These are phyloP conservation scores for Mallotus japonicus DNA, from an alignment of 441 rosid species.

Conservation along the genomic window DNA sequence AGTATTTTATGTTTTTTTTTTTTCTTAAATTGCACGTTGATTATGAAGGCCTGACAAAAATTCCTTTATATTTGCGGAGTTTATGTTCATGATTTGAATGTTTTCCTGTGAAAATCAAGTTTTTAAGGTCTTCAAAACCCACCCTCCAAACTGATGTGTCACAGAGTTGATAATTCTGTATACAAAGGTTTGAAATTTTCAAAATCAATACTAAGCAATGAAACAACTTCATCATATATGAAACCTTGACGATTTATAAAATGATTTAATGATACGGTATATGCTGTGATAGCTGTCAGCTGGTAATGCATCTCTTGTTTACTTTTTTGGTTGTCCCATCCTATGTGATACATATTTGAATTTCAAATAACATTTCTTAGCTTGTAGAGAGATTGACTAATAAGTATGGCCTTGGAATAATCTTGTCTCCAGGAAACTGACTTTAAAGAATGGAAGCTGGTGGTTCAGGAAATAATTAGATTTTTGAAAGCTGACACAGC, in stretches of 20 bases:
- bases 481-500: conserved; percentile 91
- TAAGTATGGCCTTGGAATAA: conserved; percentile 28
- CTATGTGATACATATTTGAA: conserved; percentile 10
- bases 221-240: neutral
- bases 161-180: neutral
- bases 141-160: neutral
- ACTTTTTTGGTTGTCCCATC: conserved; percentile 7
- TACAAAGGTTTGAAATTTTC: neutral
- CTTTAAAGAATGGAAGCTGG: conserved; percentile 97
- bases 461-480: conserved; percentile 88
- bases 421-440: conserved; percentile 79
- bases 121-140: neutral
- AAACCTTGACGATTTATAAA: neutral
- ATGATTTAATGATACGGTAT: neutral
- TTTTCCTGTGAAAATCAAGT: neutral
- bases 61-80: neutral
- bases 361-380: conserved; percentile 20
- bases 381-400: conserved; percentile 19
- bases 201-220: conserved; percentile 1
- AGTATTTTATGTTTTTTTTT: neutral
- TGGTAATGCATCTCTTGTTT: neutral
- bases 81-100: neutral
- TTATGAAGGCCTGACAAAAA: neutral
- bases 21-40: neutral
- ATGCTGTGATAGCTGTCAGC: neutral